Conservation (phyloP, 1,139 yeast genomes). For the Pichia sp. region DNA sequence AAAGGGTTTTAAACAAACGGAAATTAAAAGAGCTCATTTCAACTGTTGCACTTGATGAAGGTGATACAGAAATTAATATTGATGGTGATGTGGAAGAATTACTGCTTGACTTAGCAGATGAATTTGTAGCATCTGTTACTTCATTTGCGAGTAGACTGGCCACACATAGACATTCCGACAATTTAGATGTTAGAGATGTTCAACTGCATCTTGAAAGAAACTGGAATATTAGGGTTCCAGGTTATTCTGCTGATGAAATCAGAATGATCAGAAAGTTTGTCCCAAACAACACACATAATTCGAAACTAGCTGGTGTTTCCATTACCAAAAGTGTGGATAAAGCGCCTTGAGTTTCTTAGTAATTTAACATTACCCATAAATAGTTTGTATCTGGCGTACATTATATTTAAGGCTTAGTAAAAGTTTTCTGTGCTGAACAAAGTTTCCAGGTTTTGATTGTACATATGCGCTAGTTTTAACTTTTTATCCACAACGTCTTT, state of each 20-base stretch:
- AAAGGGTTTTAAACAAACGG: constrained; percentile 80
- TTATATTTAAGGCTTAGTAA: no score
- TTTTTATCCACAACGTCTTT: no score
- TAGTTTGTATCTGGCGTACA: no score
- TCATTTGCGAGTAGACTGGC: constrained; percentile 92
- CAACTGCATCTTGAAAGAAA: constrained; percentile 89
- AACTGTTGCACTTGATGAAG: constrained; percentile 75
- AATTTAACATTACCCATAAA: no score
- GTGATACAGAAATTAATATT: constrained; percentile 81
- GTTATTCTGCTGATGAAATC: constrained; percentile 85
- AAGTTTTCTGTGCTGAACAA: no score
- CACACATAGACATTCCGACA: constrained; percentile 86
- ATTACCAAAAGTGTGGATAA: constrained; percentile 31
- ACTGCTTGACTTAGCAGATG: constrained; percentile 88
- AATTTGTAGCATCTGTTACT: constrained; percentile 84
- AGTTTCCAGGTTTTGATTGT: no score
- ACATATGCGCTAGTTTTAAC: no score
- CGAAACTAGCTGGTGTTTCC: constrained; percentile 60
- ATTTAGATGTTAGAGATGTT: constrained; percentile 79
- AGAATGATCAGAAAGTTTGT: constrained; percentile 76
- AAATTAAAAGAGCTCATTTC: constrained; percentile 81
- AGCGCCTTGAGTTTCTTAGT: constrained; percentile 13
- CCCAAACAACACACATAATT: constrained; percentile 65
- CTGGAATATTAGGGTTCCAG: constrained; percentile 94
- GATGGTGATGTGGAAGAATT: constrained; percentile 96